These are phyloP conservation scores for Rhodamnia rubescens DNA, from an alignment of 345 rosid genomes.

Conservation along the genomic window DNA sequence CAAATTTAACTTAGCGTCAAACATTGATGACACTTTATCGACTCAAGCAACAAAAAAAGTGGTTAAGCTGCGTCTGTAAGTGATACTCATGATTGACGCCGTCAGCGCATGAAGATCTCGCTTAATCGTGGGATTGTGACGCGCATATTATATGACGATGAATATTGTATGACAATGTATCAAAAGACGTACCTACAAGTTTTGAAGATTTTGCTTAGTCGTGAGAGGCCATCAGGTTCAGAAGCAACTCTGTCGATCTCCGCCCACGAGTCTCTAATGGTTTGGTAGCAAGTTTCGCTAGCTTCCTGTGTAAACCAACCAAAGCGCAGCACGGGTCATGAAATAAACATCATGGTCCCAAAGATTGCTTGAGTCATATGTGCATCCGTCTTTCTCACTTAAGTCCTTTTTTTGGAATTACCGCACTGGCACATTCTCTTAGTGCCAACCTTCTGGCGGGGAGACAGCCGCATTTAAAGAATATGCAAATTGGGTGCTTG, in stretches of 20 bases:
- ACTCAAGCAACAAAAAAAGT: background rate
- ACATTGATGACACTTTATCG: background rate
- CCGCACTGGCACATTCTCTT: background rate
- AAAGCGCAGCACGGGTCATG: background rate
- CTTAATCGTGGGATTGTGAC: background rate
- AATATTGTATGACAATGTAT: background rate
- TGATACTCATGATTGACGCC: background rate
- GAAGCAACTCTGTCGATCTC: slow-evolving; percentile 53
- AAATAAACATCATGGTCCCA: background rate
- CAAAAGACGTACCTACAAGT: slow-evolving; percentile 38
- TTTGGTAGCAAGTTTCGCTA: slow-evolving; percentile 45
- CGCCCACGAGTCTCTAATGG: slow-evolving; percentile 50
- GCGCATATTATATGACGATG: background rate
- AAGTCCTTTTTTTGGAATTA: background rate
- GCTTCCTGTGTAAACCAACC: slow-evolving; percentile 21
- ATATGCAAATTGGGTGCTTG: background rate
- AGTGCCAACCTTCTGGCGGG: background rate
- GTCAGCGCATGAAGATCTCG: background rate
- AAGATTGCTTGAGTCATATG: background rate
- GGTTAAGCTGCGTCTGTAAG: background rate
- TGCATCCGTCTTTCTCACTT: background rate
- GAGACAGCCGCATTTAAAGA: background rate
- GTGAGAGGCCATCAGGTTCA: slow-evolving; percentile 27
- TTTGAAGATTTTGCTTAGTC: slow-evolving; percentile 46
- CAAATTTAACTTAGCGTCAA: background rate